Evolutionary conservation across 192 early-diverging fungal genomes (phyloP), one percentile per base, ranked within the genome.

Genomic region (Coemansia sp.): DNA sequence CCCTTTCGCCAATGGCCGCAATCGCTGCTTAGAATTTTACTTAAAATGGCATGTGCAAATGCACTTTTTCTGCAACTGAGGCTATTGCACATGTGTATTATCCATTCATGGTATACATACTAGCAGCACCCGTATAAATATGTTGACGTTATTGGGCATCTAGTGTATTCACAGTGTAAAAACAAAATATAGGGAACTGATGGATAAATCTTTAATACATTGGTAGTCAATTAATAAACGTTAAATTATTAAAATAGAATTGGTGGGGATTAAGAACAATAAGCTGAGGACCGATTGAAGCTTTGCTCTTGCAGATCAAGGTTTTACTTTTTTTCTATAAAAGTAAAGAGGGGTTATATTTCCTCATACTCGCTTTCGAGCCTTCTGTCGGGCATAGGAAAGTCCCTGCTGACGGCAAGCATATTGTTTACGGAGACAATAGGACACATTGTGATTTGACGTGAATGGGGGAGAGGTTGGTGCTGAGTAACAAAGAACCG

Each of bases 351-450:
- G 8, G 1, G 5, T 59, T 34, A 59, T 10, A 60, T 60, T 9
- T 69, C 63, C 16, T 68, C 62, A 24, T 62, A 64, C 8, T 75
- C 66, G 46, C 63, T 75, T 20, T 65, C 67, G 34, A 59, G 23
- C 9, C 57, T 59, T 35, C 69, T 56, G 24, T 64, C 63, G 21
- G 63, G 63, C 46, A 64, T 63, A 52, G 69, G 71, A 57, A 66
- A 70, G 74, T 76, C 74, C 56, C 74, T 71, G 59, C 33, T 53
- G 10, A 71, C 52, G 55, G 48, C 48, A 34, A 41, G 21, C 38
- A 21, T 24, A 48, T 35, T 38, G 20, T 36, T 44, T 36, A 24
- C 38, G 39, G 67, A 68, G 20, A 18, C 45, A 46, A 56, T 20
- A 60, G 60, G 21, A 53, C 10, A 48, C 73, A 76, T 70, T 67